Conservation (phyloP, 371 early-diverging fungal genomes). For the Mucor indicus region DNA sequence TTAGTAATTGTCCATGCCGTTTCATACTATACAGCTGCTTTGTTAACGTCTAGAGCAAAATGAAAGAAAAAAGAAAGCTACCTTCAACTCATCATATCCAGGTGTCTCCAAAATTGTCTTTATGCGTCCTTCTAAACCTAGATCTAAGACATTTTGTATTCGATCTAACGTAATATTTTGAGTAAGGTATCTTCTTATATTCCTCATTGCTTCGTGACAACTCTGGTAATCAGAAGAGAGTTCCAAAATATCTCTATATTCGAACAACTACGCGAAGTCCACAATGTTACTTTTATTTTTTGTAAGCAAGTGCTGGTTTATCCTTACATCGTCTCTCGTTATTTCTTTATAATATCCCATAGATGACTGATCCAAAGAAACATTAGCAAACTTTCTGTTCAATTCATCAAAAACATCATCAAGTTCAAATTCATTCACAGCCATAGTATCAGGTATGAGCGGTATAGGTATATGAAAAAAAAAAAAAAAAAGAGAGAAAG, state of each 20-base stretch:
- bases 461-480: too few species aligned
- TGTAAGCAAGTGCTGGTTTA: too few species aligned
- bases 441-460: too few species aligned
- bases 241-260: slow-evolving; percentile 6
- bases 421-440: neutral
- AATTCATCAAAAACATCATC: neutral
- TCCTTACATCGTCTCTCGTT: too few species aligned
- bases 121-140: slow-evolving; percentile 3
- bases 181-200: slow-evolving; percentile 17
- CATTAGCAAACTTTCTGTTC: neutral
- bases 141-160: slow-evolving; percentile 14
- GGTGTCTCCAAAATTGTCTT: slow-evolving; percentile 3
- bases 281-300: too few species aligned
- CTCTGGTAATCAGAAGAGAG: slow-evolving; percentile 2
- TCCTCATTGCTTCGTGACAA: slow-evolving; percentile 15
- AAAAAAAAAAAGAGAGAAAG: too few species aligned
- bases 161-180: slow-evolving; percentile 13
- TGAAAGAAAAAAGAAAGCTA: neutral
- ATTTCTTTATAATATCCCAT: too few species aligned
- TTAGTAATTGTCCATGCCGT: slow-evolving; percentile 50
- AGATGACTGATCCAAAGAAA: neutral
- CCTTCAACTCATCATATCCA: slow-evolving; percentile 15
- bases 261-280: slow-evolving; percentile 17
- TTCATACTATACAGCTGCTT: slow-evolving; percentile 37
- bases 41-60: neutral